Percentiles rank a stretch among this genome's conserved stretches.
Conservation (phyloP, 805 yeast genomes). For the Zygosaccharomyces kombuchaensis region DNA sequence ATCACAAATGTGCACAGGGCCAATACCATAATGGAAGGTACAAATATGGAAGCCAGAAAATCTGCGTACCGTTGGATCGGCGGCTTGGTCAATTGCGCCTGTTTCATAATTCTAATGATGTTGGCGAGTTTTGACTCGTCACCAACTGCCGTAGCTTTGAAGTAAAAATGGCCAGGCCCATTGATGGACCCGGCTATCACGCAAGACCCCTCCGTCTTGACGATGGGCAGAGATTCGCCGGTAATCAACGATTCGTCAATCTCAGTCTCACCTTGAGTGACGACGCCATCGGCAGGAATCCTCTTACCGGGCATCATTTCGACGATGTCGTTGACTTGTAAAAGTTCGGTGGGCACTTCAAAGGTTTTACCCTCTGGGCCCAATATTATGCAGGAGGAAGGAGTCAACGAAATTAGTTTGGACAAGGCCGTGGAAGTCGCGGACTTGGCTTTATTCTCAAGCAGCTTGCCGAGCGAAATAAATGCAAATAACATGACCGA, state of each 20-base stretch:
- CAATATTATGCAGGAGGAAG: conserved; percentile 66
- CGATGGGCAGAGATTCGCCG: conserved; percentile 81
- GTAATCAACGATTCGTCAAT: conserved; percentile 87
- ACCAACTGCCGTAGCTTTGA: conserved; percentile 69
- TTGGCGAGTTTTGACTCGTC: conserved; percentile 82
- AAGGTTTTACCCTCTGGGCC: conserved; percentile 35
- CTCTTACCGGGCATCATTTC: conserved; percentile 80
- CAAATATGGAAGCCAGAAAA: conserved; percentile 76
- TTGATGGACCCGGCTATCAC: conserved; percentile 92
- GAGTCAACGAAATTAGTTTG: conserved; percentile 71
- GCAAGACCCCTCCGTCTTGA: conserved; percentile 52
- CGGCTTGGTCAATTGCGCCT: conserved; percentile 83
- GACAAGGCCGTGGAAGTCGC: conserved; percentile 88
- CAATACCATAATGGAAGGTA: conserved; percentile 63
- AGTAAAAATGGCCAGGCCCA: conserved; percentile 65
- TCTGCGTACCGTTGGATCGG: conserved; percentile 92
- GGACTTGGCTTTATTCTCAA: conserved; percentile 90
- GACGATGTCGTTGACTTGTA: conserved; percentile 74
- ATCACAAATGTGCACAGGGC: conserved; percentile 60
- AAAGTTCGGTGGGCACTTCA: conserved; percentile 63
- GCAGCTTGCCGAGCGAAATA: conserved; percentile 84
- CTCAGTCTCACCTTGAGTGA: conserved; percentile 74
- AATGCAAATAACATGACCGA: conserved; percentile 78
- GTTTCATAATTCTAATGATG: conserved; percentile 78
- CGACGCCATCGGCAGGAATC: conserved; percentile 87